Percentiles rank a stretch among this genome's conserved stretches.
Conservation (phyloP, 116 monocot species). For the Posidonia oceanica region DNA sequence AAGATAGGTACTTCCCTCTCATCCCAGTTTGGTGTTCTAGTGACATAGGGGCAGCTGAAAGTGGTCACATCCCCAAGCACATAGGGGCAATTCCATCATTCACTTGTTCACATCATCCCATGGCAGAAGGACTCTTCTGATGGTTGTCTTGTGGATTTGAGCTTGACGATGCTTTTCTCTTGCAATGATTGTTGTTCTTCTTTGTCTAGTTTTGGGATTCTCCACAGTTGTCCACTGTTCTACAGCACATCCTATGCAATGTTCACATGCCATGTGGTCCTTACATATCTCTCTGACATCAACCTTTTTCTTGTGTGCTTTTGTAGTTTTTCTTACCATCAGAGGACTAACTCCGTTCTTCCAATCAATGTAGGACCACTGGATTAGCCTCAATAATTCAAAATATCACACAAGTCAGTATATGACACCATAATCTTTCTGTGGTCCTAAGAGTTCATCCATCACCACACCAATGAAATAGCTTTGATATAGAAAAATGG, state of each 20-base stretch:
- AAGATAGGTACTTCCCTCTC: background rate
- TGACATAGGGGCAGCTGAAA: slow-evolving; percentile 1
- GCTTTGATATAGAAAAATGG: too few species aligned
- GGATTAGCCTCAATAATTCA: too few species aligned
- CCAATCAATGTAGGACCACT: too few species aligned
- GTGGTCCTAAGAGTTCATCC: background rate
- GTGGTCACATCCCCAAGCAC: background rate
- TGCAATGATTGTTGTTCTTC: too few species aligned
- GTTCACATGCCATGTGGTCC: background rate
- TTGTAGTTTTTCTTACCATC: slow-evolving; percentile 2
- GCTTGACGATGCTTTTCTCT: background rate
- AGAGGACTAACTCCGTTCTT: background rate
- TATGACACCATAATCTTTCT: background rate
- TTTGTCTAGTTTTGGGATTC: too few species aligned
- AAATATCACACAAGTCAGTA: too few species aligned
- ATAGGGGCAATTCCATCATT: slow-evolving; percentile 1
- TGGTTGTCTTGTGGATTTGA: background rate
- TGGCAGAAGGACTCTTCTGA: background rate
- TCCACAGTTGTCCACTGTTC: too few species aligned
- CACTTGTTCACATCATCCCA: slow-evolving; percentile 1
- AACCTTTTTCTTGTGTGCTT: background rate
- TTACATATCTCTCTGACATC: background rate
- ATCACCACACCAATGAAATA: background rate
- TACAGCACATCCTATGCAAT: too few species aligned
- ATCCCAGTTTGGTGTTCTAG: slow-evolving; percentile 1